These are phyloP conservation scores for Penicillium desertorum DNA, from an alignment of 495 filamentous ascomycete species.

Conservation along the genomic window DNA sequence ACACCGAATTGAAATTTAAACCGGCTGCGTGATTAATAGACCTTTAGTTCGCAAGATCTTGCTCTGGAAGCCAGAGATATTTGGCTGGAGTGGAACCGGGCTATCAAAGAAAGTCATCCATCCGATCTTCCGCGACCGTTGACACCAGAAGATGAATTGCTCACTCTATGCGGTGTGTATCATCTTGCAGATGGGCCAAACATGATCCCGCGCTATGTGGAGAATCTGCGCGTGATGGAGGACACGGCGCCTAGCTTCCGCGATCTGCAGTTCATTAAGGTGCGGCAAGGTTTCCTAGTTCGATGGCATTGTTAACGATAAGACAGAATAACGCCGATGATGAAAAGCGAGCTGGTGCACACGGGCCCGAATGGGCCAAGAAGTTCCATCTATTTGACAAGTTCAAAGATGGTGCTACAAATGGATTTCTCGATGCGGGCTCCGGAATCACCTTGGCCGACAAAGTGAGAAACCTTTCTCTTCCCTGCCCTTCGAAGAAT, in stretches of 20 bases:
- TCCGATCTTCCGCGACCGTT: constrained; percentile 14
- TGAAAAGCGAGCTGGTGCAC: constrained; percentile 8
- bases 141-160: constrained; percentile 20
- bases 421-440: constrained; percentile 20
- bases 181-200: constrained; percentile 16
- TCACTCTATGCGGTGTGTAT: constrained; percentile 16
- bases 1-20: no score
- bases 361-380: constrained; percentile 16
- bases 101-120: constrained; percentile 10
- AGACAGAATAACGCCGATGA: constrained; percentile 8
- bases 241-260: constrained; percentile 19
- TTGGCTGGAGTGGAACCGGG: constrained; percentile 17
- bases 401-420: constrained; percentile 16
- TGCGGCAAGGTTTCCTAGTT: background rate
- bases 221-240: constrained; percentile 18
- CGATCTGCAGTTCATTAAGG: constrained; percentile 21
- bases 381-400: constrained; percentile 20
- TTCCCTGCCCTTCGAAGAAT: background rate
- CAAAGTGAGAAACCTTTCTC: constrained; percentile 5
- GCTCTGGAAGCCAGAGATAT: constrained; percentile 18
- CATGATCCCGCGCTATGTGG: constrained; percentile 18
- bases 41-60: constrained; percentile 17
- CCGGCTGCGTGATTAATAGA: background rate
- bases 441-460: constrained; percentile 21
- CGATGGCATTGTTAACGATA: no score